Evolutionary conservation across 2,329 filamentous ascomycete genomes (phyloP).

Genomic region (Tolypocladium guangdongense): DNA sequence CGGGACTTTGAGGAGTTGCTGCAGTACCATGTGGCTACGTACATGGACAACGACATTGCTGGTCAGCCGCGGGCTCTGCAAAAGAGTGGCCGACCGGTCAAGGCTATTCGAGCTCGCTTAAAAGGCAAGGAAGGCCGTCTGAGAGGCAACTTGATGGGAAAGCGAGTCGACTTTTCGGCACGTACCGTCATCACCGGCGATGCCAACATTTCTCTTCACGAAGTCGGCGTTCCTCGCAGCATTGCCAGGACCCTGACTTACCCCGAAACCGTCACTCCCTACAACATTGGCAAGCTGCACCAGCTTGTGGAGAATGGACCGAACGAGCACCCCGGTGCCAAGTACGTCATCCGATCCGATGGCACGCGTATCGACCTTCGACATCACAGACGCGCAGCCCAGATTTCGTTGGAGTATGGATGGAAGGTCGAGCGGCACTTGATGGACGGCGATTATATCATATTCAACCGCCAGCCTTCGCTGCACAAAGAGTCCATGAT

Average conservation of each 20-base stretch:
- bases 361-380: slow-evolving; percentile 91
- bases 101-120: slow-evolving; percentile 89
- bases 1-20: slow-evolving; percentile 84
- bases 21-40: slow-evolving; percentile 96
- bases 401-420: slow-evolving; percentile 83
- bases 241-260: slow-evolving; percentile 92
- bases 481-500: slow-evolving; percentile 99
- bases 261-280: slow-evolving; percentile 92
- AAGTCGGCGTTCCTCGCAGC: slow-evolving; percentile 91
- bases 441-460: slow-evolving; percentile 91
- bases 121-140: slow-evolving; percentile 99
- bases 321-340: slow-evolving; percentile 88
- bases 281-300: slow-evolving; percentile 91
- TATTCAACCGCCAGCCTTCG: slow-evolving; percentile 99
- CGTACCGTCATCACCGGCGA: slow-evolving; percentile 99
- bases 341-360: slow-evolving; percentile 90
- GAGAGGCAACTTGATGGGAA: slow-evolving; percentile 98
- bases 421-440: slow-evolving; percentile 99
- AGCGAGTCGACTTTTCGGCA: slow-evolving; percentile 97
- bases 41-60: slow-evolving; percentile 99
- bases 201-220: slow-evolving; percentile 88
- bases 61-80: slow-evolving; percentile 89
- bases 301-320: slow-evolving; percentile 86
- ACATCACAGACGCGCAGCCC: slow-evolving; percentile 78
- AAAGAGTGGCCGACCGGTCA: slow-evolving; percentile 92